Evolutionary conservation across 768 basidiomycete genomes (phyloP).

Genomic region (Serendipita vermifera): DNA sequence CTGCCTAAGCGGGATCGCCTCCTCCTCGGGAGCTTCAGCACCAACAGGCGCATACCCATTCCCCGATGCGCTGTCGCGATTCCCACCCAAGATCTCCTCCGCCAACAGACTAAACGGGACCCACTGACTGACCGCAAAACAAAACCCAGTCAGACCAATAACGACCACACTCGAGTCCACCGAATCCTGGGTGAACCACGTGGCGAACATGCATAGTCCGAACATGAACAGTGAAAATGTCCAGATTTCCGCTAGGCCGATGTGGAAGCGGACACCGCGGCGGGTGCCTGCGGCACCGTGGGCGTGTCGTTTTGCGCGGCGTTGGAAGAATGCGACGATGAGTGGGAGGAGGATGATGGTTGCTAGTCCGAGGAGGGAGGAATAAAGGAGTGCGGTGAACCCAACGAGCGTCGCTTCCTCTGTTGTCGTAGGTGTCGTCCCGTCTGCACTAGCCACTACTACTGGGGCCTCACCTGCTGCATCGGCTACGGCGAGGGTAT

Average conservation of each 20-base stretch:
- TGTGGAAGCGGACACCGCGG: constrained; percentile 25
- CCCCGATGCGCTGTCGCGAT: not conserved
- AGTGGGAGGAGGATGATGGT: constrained; percentile 60
- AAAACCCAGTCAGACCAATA: constrained; percentile 69
- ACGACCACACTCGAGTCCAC: constrained; percentile 54
- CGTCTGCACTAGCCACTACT: constrained; percentile 15
- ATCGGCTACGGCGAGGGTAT: constrained; percentile 26
- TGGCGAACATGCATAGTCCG: constrained; percentile 62
- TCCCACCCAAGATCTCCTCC: constrained; percentile 1
- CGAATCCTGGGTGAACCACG: constrained; percentile 66
- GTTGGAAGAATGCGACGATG: constrained; percentile 25
- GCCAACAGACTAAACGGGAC: constrained; percentile 76
- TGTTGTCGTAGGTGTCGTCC: constrained; percentile 31
- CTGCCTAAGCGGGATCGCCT: not conserved
- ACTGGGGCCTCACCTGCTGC: not conserved
- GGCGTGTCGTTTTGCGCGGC: constrained; percentile 1
- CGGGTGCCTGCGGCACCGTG: constrained; percentile 17
- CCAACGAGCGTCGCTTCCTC: constrained; percentile 71
- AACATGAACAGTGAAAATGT: constrained; percentile 63
- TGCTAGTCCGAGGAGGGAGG: constrained; percentile 52
- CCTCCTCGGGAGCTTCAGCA: not conserved
- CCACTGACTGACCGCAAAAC: constrained; percentile 92
- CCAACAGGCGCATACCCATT: not conserved
- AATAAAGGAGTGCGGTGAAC: constrained; percentile 69
- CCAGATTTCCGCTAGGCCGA: constrained; percentile 65